Evolutionary conservation across 805 yeast species (phyloP).

Genomic region (Pichia thaimueangensis): DNA sequence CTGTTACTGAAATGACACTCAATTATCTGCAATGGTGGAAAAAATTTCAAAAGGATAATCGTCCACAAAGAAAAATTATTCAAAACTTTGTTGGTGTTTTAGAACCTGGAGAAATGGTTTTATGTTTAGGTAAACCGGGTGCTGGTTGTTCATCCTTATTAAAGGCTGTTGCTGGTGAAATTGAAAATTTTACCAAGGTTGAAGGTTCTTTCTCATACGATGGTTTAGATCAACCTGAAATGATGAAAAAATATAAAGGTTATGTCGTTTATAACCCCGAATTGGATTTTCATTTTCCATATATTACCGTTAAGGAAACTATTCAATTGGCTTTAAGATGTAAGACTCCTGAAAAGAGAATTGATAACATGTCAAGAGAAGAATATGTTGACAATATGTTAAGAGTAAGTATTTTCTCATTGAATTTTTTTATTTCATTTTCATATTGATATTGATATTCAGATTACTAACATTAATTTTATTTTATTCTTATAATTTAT

Average conservation of each 20-base stretch:
- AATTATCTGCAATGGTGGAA: constrained; percentile 24
- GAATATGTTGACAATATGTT: constrained; percentile 36
- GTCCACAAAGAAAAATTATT: constrained; percentile 27
- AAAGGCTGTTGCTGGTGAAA: constrained; percentile 42
- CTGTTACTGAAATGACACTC: constrained; percentile 36
- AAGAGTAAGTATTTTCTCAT: constrained; percentile 30
- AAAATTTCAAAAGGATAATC: constrained; percentile 26
- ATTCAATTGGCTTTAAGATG: constrained; percentile 48
- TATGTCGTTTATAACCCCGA: constrained; percentile 52
- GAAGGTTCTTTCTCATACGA: constrained; percentile 41
- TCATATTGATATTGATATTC: background rate
- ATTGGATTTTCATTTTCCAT: constrained; percentile 52
- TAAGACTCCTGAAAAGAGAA: constrained; percentile 50
- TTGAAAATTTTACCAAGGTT: constrained; percentile 30
- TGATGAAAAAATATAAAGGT: constrained; percentile 40
- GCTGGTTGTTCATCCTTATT: constrained; percentile 58
- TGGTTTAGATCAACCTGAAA: constrained; percentile 41
- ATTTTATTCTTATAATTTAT: background rate
- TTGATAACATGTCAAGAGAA: constrained; percentile 30
- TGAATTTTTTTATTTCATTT: background rate
- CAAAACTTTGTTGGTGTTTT: constrained; percentile 20
- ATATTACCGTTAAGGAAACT: constrained; percentile 49
- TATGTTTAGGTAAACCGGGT: constrained; percentile 54
- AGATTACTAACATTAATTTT: constrained; percentile 2
- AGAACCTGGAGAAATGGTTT: constrained; percentile 48